Evolutionary conservation across 1,284 basidiomycete species (phyloP), one percentile per base, ranked within the genome.

Genomic region (Rhizoctonia solani): DNA sequence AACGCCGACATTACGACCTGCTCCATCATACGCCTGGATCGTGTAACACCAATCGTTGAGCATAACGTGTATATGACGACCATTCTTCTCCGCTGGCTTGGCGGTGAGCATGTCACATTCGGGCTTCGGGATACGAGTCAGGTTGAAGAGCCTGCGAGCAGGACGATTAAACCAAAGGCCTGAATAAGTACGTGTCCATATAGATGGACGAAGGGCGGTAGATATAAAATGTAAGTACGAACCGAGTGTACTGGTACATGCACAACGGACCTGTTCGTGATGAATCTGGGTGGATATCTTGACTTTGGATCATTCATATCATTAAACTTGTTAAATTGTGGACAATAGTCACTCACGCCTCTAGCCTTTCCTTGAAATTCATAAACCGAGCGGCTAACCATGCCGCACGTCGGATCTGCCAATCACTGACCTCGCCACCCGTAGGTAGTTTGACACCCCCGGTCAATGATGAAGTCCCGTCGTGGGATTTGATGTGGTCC

Each of bases 341-440:
- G 30, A 41, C 3, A 8, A 69, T 67, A 53, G 34, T 46, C 85
- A 70, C 78, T 69, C 42, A 79, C 92, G 81, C 80, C 69, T 86
- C 83, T 46, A 95, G 74, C 66, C 82, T 81, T 68, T 85, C 81
- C 75, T 91, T 93, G 80, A 93, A 96, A 55, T 91, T 85, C 47
- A 96, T 78, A 65, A 89, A 82, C 54, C 93, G 83, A 74, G 87
- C 81, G 11, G 88, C 81, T 23, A 98, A 78, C 88, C 93, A 96
- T 4, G 94, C 87, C 0, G 93, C 92, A 49, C 93, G 82, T 71
- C 91, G 83, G 52, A 97, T 79, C 76, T 98, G 95, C 92, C 92
- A 95, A 14, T 85, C 80, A 0, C 86, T 89, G 66, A 89, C 84
- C 29, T 86, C 83, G 69, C 80, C 77, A n/a, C 58, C 58, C 9